Evolutionary conservation across 1,139 yeast genomes (phyloP), one percentile per base, ranked within the genome.

Genomic region (Saccharomycopsis phalli): DNA sequence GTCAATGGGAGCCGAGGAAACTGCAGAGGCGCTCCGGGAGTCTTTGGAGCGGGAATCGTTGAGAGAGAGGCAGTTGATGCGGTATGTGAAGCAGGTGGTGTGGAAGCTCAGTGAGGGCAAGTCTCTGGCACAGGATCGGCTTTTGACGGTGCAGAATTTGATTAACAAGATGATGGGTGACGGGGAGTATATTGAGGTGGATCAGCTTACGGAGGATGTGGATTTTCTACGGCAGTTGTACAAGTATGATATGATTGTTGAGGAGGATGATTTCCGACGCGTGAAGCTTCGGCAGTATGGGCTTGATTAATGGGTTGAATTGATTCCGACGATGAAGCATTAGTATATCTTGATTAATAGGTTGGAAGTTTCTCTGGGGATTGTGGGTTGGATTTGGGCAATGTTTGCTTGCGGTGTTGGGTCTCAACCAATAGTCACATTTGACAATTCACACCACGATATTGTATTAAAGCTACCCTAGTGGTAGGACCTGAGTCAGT

Each of bases 101-200:
- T 13, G 27, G 31, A 27, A 13, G 22, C 10, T 35, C 14, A 6
- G 19, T 5, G 31, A 19, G 21, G 10, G 6, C 16, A 19, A 35
- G 17, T 19, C 16, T 5, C 11, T 35, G 8, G 16, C 27, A 3
- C 13, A 10, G 20, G 16, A 14, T 5, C 31, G 21, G 22, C 28
- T 40, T n/a, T 16, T 4, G 18, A 40, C 36, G n/a, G 34, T 36
- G 17, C 40, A 40, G 16, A 22, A 16, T 11, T 36, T 42, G 31
- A 27, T 42, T 14, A 42, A 42, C 26, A 19, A 16, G 14, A 42
- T 42, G 46, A 39, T 42, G 46, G 36, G 37, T 8, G 32, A 25
- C 20, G 46, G 39, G 17, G 33, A 13, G 22, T 30, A 6, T 21
- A 30, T 30, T 6, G 22, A 30, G 5, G 17, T 30, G 5, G 33